Evolutionary conservation across 1,284 basidiomycete genomes (phyloP).

Genomic region (Cutaneotrichosporon dermatis): DNA sequence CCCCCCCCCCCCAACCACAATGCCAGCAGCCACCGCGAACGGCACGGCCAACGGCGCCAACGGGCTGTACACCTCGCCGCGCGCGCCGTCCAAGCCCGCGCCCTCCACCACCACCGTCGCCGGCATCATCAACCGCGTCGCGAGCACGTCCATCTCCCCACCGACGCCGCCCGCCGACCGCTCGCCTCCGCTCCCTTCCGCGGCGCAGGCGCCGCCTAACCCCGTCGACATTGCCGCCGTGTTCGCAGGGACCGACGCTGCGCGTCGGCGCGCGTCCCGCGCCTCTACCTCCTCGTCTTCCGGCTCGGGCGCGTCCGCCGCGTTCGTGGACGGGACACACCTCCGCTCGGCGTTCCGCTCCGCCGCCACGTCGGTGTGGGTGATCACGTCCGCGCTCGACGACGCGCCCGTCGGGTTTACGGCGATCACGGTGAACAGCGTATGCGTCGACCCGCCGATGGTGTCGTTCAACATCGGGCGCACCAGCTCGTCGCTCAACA

Average conservation of each 20-base stretch:
- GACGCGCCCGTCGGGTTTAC: conserved; percentile 16
- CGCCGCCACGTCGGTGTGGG: conserved; percentile 14
- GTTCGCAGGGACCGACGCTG: neutral
- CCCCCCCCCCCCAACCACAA: neutral
- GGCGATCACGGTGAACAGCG: conserved; percentile 18
- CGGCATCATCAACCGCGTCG: conserved; percentile 13
- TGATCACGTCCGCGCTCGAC: conserved; percentile 11
- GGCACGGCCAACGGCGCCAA: neutral
- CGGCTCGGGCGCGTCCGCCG: neutral
- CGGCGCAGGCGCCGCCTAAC: neutral
- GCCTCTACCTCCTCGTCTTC: neutral
- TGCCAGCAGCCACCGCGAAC: neutral
- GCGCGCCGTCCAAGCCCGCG: neutral
- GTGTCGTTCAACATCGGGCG: conserved; percentile 18
- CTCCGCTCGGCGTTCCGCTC: conserved; percentile 12
- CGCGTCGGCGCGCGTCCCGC: neutral
- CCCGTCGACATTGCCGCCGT: neutral
- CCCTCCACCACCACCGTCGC: conserved; percentile 10
- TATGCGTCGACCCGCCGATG: conserved; percentile 17
- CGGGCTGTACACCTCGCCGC: neutral
- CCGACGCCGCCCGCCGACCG: neutral
- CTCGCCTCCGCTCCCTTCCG: neutral
- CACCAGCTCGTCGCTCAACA: conserved; percentile 5
- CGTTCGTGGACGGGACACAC: neutral
- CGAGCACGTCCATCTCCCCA: neutral